Percentiles rank a stretch among this genome's conserved stretches.
Conservation (phyloP, 805 yeast genomes). For the Yarrowia bubula region DNA sequence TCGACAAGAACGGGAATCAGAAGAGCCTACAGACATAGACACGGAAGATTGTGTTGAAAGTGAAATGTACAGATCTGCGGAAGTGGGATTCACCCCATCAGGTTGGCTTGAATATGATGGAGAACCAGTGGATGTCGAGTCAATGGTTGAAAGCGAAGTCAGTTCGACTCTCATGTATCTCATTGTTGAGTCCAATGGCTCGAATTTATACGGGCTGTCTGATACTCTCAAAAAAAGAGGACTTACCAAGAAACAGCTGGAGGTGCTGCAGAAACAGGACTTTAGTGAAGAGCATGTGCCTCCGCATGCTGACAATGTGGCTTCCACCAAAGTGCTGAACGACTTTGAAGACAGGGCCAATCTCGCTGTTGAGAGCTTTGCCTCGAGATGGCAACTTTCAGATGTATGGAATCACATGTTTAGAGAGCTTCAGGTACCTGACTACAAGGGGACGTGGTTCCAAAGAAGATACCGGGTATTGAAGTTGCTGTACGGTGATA, state of each 20-base stretch:
- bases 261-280: background rate
- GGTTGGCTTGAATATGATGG: background rate
- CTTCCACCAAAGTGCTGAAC: background rate
- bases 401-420: background rate
- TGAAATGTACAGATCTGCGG: background rate
- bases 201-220: background rate
- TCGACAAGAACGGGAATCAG: background rate
- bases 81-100: background rate
- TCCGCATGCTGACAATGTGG: background rate
- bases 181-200: background rate
- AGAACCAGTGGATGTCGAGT: background rate
- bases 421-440: background rate
- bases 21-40: background rate
- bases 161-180: background rate
- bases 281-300: background rate
- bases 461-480: background rate
- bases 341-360: background rate
- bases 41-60: background rate
- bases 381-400: background rate
- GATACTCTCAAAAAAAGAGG: background rate
- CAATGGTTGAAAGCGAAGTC: background rate
- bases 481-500: background rate
- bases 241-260: background rate
- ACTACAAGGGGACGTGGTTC: background rate
- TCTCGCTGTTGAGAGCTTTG: background rate